A percentile compares a stretch with the other conserved stretches of the same genome.
Conservation (phyloP, 192 early-diverging fungal species). For the Coemansia sp. region DNA sequence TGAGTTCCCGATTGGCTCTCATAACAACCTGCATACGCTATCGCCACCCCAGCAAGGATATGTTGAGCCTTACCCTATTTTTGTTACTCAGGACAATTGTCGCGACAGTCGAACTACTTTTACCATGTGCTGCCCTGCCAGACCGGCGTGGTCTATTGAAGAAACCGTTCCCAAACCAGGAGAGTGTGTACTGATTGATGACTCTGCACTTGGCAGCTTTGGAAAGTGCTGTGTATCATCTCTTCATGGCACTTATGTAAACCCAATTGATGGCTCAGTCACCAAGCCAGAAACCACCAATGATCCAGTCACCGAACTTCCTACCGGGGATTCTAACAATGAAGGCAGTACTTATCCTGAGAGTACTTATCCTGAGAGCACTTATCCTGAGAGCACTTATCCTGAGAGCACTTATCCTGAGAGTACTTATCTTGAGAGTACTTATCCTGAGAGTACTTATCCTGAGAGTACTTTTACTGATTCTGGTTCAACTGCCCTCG, state of each 20-base stretch:
- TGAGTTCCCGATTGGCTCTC: constrained; percentile 5
- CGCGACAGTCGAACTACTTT: neutral
- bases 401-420: too few species aligned
- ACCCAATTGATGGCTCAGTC: neutral
- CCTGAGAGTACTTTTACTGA: too few species aligned
- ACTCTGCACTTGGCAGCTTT: neutral
- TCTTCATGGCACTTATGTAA: neutral
- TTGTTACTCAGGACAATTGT: neutral
- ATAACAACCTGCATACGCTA: neutral
- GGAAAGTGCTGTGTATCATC: neutral
- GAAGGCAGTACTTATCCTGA: too few species aligned
- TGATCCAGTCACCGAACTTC: too few species aligned
- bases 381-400: too few species aligned
- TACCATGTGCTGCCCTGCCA: neutral
- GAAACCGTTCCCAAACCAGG: neutral
- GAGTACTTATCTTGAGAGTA: too few species aligned
- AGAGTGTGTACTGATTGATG: neutral
- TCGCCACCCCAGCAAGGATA: neutral
- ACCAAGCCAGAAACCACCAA: too few species aligned
- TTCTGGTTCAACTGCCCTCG: too few species aligned
- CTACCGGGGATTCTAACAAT: too few species aligned
- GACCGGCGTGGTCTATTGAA: neutral
- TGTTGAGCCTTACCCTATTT: neutral
- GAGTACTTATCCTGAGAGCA: too few species aligned
- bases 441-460: too few species aligned